Base-by-base conservation (phyloP, 768 basidiomycete species). In the Obba rivulosa region DNA sequence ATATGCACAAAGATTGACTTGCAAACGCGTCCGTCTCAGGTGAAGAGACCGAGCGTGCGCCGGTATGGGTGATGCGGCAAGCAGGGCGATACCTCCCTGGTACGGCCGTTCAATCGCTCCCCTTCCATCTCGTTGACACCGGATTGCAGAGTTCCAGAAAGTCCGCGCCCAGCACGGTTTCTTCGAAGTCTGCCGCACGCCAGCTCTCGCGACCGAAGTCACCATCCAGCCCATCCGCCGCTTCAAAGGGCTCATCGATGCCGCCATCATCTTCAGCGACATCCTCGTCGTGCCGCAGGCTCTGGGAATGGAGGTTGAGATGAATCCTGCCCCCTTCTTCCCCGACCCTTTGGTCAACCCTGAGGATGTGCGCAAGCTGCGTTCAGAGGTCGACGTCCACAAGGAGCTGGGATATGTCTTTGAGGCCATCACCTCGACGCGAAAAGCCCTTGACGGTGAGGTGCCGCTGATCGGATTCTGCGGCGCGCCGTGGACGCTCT, bases 1-100 rank as follows among this genome's bases (percentile, higher is more conserved):
- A 17, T 16, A 37, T 43, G 21, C 39, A 20, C 39, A 17, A 17
- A 38, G 24, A 24, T 37, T 34, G 34, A 20, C 41, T 42, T 42
- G 35, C 39, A 37, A 21, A 35, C 47, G 16, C 22, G 11, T 22
- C 22, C n/a, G 7, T 25, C 48, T 14, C 57, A 85, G 90, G 90
- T 23, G 86, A 95, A 67, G 73, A 76, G 64, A 93, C 90, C 0
- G 90, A 92, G 61, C 81, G 88, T 47, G 92, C 93, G 7, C 93
- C 94, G n/a, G 92, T 93, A 48, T 97, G 94, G 94, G 87, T 95
- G 43, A 97, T 97, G 94, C 81, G 94, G 31, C 94, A 97, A 65
- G 94, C 94, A 20, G 94, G 94, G 42, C 81, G 94, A 45, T 94
- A 95, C 70, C 80, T 97, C 40, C 94, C 94, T 67, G 94, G 89